A percentile compares a stretch with the other conserved stretches of the same genome.
phyloP scores from a whole-genome alignment of 306 rosid genomes.

The Rosa lucieae region DNA sequence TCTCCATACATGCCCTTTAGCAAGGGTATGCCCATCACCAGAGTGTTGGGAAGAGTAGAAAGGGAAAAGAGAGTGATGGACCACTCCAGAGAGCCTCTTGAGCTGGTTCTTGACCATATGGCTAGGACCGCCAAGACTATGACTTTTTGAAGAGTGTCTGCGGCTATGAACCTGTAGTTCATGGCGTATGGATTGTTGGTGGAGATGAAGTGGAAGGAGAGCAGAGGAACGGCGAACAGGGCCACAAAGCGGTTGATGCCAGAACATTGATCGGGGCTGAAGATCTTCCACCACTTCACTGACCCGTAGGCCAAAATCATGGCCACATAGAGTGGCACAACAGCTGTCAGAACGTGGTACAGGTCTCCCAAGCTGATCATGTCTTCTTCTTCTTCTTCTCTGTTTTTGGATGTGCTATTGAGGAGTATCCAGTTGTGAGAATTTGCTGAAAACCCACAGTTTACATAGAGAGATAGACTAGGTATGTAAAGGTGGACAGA shows the following conservation, averaged over 20 bases:
- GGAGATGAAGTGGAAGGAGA: slow-evolving; percentile 88
- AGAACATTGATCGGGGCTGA: slow-evolving; percentile 81
- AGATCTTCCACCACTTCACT: slow-evolving; percentile 90
- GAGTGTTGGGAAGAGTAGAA: slow-evolving; percentile 76
- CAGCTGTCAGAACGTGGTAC: slow-evolving; percentile 81
- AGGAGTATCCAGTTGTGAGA: no score
- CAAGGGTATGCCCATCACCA: slow-evolving; percentile 84
- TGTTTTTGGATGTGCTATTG: no score
- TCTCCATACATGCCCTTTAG: slow-evolving; percentile 79
- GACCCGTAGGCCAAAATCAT: slow-evolving; percentile 78
- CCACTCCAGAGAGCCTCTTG: slow-evolving; percentile 72
- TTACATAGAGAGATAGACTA: no score
- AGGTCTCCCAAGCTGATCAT: slow-evolving; percentile 66
- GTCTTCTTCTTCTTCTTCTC: neutral
- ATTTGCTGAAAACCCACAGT: no score
- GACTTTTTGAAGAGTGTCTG: slow-evolving; percentile 66
- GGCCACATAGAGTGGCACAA: slow-evolving; percentile 41
- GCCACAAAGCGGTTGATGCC: slow-evolving; percentile 93
- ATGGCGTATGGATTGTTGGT: slow-evolving; percentile 70
- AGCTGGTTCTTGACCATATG: slow-evolving; percentile 55
- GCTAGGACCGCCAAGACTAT: slow-evolving; percentile 46
- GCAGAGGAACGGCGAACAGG: slow-evolving; percentile 78
- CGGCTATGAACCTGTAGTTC: slow-evolving; percentile 79
- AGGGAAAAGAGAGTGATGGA: slow-evolving; percentile 80
- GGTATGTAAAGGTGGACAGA: neutral